Base-by-base conservation (phyloP, 192 early-diverging fungal genomes). In the Funneliformis mosseae region DNA sequence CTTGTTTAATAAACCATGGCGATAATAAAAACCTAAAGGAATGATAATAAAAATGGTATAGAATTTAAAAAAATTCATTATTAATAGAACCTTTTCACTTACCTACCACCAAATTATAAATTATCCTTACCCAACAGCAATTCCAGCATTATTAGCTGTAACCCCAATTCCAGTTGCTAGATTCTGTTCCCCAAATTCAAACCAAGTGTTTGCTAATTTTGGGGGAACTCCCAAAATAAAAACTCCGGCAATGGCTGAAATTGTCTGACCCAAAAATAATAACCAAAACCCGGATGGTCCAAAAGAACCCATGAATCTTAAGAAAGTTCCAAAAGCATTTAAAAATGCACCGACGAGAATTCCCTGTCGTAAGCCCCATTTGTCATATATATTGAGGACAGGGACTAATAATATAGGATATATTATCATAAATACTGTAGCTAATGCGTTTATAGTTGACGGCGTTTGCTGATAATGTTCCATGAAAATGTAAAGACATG, bases 131-230 rank as follows among this genome's bases (percentile, higher is more conserved):
- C 87, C 87, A 77, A 71, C 71, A 3, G 87, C 87, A 60, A 84
- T 80, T 4, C 87, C 87, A 27, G 85, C 77, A 59, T 81, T 84
- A 80, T 88, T 88, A 0, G 83, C 83, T 7, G 79, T 81, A 21
- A 88, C 82, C 4, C 85, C 87, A 55, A 88, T 72, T 10, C 85
- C 61, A 38, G 83, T 86, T 7, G 85, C 85, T 14, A 85, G 33
- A 75, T 88, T 88, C 41, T 86, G 84, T 78, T 88, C 81, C 3
- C 87, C 87, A 39, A 67, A 7, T 68, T 84, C 81, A 79, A 91
- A 91, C 89, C 88, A 91, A 55, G 84, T 80, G 28, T 85, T 84
- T 38, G 88, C 87, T 68, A 86, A 91, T 87, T 91, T 88, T 42
- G 89, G 86, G 25, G 88, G 86, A 14, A 86, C 80, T 27, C 89